These are phyloP conservation scores for Choiromyces venosus DNA, from an alignment of 495 filamentous ascomycete species.

Conservation along the genomic window DNA sequence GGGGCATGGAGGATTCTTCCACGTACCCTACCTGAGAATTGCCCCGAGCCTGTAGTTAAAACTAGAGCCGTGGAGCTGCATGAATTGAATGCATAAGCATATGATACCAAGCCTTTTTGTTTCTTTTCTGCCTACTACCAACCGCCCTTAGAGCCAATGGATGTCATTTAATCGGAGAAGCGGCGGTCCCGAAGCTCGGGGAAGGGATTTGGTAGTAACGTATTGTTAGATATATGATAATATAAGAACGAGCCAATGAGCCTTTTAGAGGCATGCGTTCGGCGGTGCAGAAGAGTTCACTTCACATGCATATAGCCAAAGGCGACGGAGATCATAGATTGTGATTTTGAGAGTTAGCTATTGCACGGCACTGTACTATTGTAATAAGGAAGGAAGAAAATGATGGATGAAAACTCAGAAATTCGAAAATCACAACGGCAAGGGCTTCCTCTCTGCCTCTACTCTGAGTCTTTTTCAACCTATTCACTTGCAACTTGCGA, in stretches of 20 bases:
- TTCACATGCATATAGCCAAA: neutral
- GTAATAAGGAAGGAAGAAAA: neutral
- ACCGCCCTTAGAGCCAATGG: neutral
- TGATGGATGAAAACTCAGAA: neutral
- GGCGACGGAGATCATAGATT: neutral
- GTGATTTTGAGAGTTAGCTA: neutral
- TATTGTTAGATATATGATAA: neutral
- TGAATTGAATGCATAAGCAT: neutral
- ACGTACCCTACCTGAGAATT: neutral
- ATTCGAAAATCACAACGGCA: neutral
- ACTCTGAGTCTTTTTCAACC: neutral
- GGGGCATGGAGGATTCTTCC: neutral
- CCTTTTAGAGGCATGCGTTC: neutral
- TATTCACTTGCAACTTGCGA: neutral
- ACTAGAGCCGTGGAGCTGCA: neutral
- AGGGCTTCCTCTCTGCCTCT: neutral
- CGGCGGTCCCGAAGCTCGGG: neutral
- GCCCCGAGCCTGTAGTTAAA: neutral
- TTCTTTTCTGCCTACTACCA: neutral
- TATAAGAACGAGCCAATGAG: neutral
- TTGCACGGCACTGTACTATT: neutral
- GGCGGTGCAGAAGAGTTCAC: neutral
- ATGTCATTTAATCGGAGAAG: neutral
- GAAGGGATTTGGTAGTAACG: neutral
- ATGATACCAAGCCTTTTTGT: neutral